Base-by-base conservation (phyloP, 306 rosid genomes). In the Cucurbita argyrosperma region DNA sequence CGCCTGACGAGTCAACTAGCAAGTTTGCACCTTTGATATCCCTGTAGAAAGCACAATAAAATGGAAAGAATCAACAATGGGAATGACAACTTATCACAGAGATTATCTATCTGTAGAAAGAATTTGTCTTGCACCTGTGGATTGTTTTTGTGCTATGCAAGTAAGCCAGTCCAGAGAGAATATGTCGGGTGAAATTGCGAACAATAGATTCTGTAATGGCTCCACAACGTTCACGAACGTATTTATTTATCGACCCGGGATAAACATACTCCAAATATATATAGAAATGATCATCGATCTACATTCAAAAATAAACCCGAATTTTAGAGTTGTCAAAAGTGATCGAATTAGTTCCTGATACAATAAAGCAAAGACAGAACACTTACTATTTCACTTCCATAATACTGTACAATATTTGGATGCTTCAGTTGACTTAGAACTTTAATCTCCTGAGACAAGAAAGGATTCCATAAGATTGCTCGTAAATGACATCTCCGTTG, bases 1-100 rank as follows among this genome's bases (percentile, higher is more conserved):
- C 86, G 42, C 98, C 98, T 1, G 82, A 85, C 15, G 90, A 80
- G 80, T 90, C 90, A 51, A 94, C 97, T 10, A 94, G 87, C 83
- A 94, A 85, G 90, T 94, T 94, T 77, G 98, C 97, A 79, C 98
- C 96, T 85, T 94, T 94, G 78, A 94, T 94, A 80, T 94, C 98
- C 88, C 98, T 94, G 70, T 6, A 43, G 52, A 75, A 67, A 81
- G 71, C 62, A 79, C 68, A 77, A 63, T 65, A 16, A 55, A 75
- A 59, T 42, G 37, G 21, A 7, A 45, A 60, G 16, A 45, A 54
- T 73, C 16, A 73, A 5, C n/a, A 43, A 42, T 6, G 16, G 61
- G 14, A 50, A 54, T 40, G 19, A 18, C 39, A 40, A 9, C 5
- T 16, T 18, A 10, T 21, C 37, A 39, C 63, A 38, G 6, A 51